Evolutionary conservation across 805 yeast genomes (phyloP), one percentile per base, ranked within the genome.

Genomic region (Candida caryicola): DNA sequence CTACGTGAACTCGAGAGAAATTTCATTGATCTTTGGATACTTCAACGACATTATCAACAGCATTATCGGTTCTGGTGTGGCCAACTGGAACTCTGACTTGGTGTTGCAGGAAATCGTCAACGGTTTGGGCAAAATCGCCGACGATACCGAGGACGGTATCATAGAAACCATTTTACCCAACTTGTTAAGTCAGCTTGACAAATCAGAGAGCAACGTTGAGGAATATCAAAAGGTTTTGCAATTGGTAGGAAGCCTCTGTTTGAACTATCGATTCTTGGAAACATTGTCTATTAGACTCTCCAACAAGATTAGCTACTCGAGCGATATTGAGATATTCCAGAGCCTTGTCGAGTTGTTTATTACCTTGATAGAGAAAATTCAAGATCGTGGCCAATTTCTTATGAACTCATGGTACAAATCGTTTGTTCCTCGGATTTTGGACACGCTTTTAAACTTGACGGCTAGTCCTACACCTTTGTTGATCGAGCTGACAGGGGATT

Each of bases 1-100:
- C 1, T 81, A 77, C 46, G 60, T 88, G 33, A 58, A 59, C 12
- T 45, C 50, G 3, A 75, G 76, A 36, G 95, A 88, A 47, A 57
- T 77, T 18, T 74, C 78, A 19, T 60, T 85, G 36, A 65, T 85
- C 5, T 76, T 82, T 23, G 85, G 78, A 46, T 78, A 81, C 49
- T 63, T 87, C 26, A 78, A 77, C 3, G 89, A 82, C 29, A 73
- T 79, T 10, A 64, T 85, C 5, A 34, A 46, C 4, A 40, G 36
- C 4, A 39, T 50, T 13, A 55, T 81, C n/a, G 60, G 60, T 3
- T 79, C 72, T 44, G 32, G 40, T 3, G 14, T 17, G 4, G 12
- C 4, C 16, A 41, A 40, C 23, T 54, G 61, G 55, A 54, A 55
- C 17, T 73, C 76, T 29, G 76, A 75, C 28, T 66, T 75, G 17